Evolutionary conservation across 2,329 filamentous ascomycete genomes (phyloP), one percentile per base, ranked within the genome.

Genomic region (Metarhizium guizhouense): DNA sequence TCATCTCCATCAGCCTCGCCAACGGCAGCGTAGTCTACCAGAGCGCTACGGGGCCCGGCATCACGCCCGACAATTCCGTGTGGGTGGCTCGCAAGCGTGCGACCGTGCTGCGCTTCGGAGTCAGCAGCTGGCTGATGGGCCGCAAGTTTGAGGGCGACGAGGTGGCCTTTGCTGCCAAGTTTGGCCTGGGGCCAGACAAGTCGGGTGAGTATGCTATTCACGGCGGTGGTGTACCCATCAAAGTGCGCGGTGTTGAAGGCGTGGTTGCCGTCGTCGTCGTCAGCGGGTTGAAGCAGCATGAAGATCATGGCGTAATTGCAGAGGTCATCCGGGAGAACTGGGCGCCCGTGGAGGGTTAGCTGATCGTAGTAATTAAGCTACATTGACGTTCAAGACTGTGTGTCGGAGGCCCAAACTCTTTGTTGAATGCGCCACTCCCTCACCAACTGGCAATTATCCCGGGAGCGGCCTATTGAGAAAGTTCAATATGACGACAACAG

Each of bases 261-360:
- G 72, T 90, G 3, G 84, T 91, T 8, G 88, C 82, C 0, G 84
- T 90, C 1, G 83, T 91, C 29, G 83, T 91, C 18, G 86, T 93
- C 1, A 87, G 84, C 64, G 89, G 88, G 4, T 68, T 93, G 68
- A 86, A 84, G 73, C 86, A 91, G 70, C 77, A 88, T 63, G 81
- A 91, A 72, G 88, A 92, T 68, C 89, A 94, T 69, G 83, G 82
- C 8, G 81, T 91, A 42, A 83, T 93, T 64, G 79, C 88, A 0
- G 86, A 91, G 67, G 83, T 82, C 1, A 75, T 91, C 47, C 76
- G 76, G 62, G 79, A 82, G 32, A 70, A 76, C 55, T 78, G 76
- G 75, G 64, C 20, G 16, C 25, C 20, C 6, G 25, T 48, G 6
- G 43, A 47, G n/a, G 43, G 43, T 7, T 47, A 72, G 20, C 11